Base-by-base conservation (phyloP, 192 early-diverging fungal species). In the Coemansia sp. region DNA sequence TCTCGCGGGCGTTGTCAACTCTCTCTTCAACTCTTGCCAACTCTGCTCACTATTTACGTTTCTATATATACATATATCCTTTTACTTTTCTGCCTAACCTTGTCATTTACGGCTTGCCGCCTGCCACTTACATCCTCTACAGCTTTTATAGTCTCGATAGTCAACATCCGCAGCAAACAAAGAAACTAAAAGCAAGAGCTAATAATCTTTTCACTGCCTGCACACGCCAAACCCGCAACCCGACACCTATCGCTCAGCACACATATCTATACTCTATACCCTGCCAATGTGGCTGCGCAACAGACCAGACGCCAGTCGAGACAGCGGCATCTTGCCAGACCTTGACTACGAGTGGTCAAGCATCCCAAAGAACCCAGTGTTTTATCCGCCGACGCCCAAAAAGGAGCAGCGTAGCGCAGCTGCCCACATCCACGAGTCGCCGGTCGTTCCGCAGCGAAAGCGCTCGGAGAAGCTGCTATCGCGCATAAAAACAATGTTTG, bases 301-400 rank as follows among this genome's bases (percentile, higher is more conserved):
- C 55, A 71, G 54, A 49, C 52, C 25, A 30, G 32, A 39, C 45
- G 22, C 22, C 35, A 36, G 30, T 22, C 20, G 35, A 35, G 35
- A 16, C 64, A 20, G 22, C 19, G 35, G 23, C 22, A 6, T 36
- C 48, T 27, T 3, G 14, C 24, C 48, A 8, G 42, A 42, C 6
- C 1, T 39, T 19, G 46, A 32, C 4, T 13, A 45, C 16, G 60
- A 22, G 10, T 62, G 55, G 63, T 28, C 25, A 11, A 35, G 32
- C 53, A 54, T 79, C 0, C 70, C 76, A 45, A 69, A 56, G n/a
- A 72, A 79, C 32, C 76, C 76, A 11, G 76, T 79, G 10, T 79
- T 79, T 45, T 73, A 79, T 55, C 76, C 76, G 18, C 76, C 76
- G 3, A 79, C 71, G 0, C 42, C 67, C 4, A 36, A 39, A 13